Percentiles rank a stretch among this genome's conserved stretches.
Evolutionary conservation across 495 filamentous ascomycete species (phyloP).

Genomic region (Penicillium diatomitis): DNA sequence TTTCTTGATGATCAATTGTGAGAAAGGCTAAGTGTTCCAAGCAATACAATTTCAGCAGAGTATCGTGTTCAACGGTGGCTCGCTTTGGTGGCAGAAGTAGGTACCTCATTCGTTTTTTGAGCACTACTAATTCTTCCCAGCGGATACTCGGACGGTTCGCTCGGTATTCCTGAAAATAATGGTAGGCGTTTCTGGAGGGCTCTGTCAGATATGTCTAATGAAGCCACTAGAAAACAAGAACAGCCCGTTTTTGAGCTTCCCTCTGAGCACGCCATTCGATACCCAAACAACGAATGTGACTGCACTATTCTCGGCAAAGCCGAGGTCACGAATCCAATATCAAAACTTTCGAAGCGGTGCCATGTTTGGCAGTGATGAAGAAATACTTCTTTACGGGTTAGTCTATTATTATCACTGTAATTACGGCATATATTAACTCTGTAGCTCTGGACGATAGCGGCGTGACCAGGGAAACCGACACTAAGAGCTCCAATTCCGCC

Average conservation of each 20-base stretch:
- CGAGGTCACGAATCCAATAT: neutral
- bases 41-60: neutral
- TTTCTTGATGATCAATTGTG: too few species aligned
- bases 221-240: slow-evolving; percentile 37
- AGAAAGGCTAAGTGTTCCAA: neutral
- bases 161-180: neutral
- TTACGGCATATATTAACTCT: neutral
- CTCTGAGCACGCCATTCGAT: slow-evolving; percentile 40
- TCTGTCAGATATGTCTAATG: neutral
- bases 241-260: slow-evolving; percentile 25
- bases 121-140: neutral
- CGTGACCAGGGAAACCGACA: neutral
- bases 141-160: neutral
- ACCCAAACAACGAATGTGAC: slow-evolving; percentile 4
- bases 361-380: neutral
- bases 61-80: neutral
- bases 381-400: slow-evolving; percentile 1
- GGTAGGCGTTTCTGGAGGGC: neutral
- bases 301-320: neutral
- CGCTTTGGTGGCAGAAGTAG: neutral
- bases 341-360: neutral
- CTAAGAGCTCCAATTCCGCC: slow-evolving; percentile 18
- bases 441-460: neutral
- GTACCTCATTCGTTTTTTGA: neutral
- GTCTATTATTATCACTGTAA: neutral